Evolutionary conservation across 305 asterid species (phyloP).

Genomic region (Fraxinus xanthoxyloides): DNA sequence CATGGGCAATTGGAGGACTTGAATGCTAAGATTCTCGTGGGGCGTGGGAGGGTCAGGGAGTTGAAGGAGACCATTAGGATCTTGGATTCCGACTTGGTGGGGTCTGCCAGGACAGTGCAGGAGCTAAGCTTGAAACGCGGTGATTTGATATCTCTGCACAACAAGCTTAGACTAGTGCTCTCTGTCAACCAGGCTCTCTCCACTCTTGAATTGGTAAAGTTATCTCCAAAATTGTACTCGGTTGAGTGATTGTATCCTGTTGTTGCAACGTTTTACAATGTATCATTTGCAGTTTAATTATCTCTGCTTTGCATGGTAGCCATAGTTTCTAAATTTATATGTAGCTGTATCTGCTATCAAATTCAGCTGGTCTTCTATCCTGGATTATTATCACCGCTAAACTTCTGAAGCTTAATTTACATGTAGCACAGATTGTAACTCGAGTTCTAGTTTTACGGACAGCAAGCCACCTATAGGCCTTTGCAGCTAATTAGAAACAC

Average conservation of each 20-base stretch:
- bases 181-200: constrained; percentile 97
- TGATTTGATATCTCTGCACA: constrained; percentile 71
- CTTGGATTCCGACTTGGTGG: constrained; percentile 80
- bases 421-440: background rate
- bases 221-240: constrained; percentile 2
- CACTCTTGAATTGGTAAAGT: constrained; percentile 78
- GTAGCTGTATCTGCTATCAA: background rate
- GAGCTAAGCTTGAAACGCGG: constrained; percentile 67
- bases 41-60: constrained; percentile 81
- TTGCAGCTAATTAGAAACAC: background rate
- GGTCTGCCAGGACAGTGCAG: constrained; percentile 84
- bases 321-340: background rate
- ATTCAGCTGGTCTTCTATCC: background rate
- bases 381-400: background rate
- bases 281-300: background rate
- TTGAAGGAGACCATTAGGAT: constrained; percentile 89
- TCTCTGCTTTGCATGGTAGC: background rate
- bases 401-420: background rate
- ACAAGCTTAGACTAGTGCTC: constrained; percentile 76
- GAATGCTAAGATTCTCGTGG: constrained; percentile 72
- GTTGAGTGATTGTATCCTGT: background rate
- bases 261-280: background rate
- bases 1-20: constrained; percentile 93
- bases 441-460: background rate
- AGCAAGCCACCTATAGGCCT: background rate